A percentile compares a stretch with the other conserved stretches of the same genome.
phyloP scores from a whole-genome alignment of 192 early-diverging fungal genomes.

The Geranomyces variabilis region DNA sequence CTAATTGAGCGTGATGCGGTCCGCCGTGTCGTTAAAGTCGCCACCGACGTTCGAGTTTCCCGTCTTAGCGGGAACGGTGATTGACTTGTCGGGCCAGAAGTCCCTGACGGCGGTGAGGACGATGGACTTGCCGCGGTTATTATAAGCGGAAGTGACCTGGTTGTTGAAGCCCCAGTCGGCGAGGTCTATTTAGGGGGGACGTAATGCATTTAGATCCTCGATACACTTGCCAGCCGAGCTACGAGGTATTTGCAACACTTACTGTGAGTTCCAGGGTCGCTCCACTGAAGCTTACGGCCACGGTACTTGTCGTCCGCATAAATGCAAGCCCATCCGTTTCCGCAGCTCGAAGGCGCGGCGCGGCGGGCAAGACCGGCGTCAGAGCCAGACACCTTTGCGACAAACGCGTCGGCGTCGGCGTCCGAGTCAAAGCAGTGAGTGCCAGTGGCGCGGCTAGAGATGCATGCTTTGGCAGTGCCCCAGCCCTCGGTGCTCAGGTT shows the following conservation, averaged over 20 bases:
- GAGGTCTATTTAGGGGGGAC: too few species aligned
- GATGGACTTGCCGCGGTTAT: neutral
- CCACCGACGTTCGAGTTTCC: slow-evolving; percentile 3
- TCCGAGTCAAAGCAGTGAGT: slow-evolving; percentile 17
- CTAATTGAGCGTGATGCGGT: slow-evolving; percentile 11
- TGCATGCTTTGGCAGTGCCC: slow-evolving; percentile 10
- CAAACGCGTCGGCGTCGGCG: neutral
- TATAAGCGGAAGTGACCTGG: slow-evolving; percentile 11
- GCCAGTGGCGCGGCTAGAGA: slow-evolving; percentile 3
- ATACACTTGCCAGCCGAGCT: too few species aligned
- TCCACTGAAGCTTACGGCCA: slow-evolving; percentile 7
- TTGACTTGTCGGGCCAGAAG: neutral
- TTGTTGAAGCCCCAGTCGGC: slow-evolving; percentile 12
- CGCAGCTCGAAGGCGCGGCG: neutral
- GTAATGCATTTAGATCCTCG: too few species aligned
- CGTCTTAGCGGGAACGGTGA: slow-evolving; percentile 6
- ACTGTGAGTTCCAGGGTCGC: neutral
- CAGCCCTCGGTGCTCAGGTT: neutral
- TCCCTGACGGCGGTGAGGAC: neutral
- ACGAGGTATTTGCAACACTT: too few species aligned
- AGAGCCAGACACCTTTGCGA: neutral
- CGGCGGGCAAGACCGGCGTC: neutral
- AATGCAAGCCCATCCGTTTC: slow-evolving; percentile 8
- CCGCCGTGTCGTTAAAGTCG: slow-evolving; percentile 12
- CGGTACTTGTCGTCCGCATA: neutral